Evolutionary conservation across 116 monocot species (phyloP).

Genomic region (Papilionanthe hybrid): DNA sequence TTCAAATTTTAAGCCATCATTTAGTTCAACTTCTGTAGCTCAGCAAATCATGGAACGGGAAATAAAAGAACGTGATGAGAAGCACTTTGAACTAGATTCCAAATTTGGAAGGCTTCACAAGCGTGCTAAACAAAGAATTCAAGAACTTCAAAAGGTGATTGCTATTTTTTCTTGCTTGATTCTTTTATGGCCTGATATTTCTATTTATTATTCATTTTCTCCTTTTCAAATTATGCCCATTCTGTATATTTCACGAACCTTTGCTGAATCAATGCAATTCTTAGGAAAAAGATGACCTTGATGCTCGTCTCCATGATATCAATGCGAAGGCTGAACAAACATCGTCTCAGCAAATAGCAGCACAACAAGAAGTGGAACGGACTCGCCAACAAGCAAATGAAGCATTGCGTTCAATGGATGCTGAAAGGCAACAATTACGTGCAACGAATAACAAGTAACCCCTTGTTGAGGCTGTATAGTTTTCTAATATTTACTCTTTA

Average conservation of each 20-base stretch:
- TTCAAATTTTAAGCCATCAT: slow-evolving; percentile 30
- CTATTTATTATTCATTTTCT: not conserved
- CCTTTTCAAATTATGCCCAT: not conserved
- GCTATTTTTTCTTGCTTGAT: slow-evolving; percentile 4
- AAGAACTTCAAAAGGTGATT: slow-evolving; percentile 89
- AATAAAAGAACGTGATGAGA: slow-evolving; percentile 89
- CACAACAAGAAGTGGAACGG: slow-evolving; percentile 75
- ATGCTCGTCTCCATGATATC: slow-evolving; percentile 59
- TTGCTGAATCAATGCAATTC: slow-evolving; percentile 3
- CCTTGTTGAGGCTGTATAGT: not conserved
- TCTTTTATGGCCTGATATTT: not conserved
- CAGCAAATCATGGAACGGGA: slow-evolving; percentile 80
- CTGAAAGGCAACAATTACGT: slow-evolving; percentile 82
- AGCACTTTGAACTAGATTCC: slow-evolving; percentile 78
- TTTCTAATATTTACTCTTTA: not conserved
- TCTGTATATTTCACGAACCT: not conserved
- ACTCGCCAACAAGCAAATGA: slow-evolving; percentile 85
- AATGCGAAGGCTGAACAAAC: slow-evolving; percentile 52
- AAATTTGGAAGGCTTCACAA: slow-evolving; percentile 97
- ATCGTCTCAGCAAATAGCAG: slow-evolving; percentile 40
- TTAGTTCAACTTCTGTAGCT: slow-evolving; percentile 54
- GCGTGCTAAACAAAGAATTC: slow-evolving; percentile 94
- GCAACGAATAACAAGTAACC: slow-evolving; percentile 70
- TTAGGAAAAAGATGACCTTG: slow-evolving; percentile 97
- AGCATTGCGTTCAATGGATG: slow-evolving; percentile 79